Evolutionary conservation across 495 filamentous ascomycete species (phyloP), one percentile per base, ranked within the genome.

Genomic region (Diplogelasinospora grovesii): DNA sequence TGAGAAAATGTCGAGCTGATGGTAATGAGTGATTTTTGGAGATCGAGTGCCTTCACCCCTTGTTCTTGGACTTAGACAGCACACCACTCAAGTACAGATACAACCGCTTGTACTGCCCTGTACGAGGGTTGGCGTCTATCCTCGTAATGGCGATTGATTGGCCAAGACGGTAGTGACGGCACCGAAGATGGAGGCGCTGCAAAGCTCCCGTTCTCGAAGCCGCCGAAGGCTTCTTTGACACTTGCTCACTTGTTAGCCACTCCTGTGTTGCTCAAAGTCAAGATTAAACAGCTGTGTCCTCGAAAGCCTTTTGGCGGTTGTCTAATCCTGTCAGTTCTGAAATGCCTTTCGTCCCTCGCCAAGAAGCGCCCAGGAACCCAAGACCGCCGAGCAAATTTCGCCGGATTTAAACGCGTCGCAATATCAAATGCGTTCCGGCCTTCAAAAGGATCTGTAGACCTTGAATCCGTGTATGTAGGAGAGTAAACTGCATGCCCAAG

Each of bases 291-390:
- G n/a, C n/a, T n/a, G n/a, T n/a, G n/a, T n/a, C n/a, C n/a, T n/a
- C n/a, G 29, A 28, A 18, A 30, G 15, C 39, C 28, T 23, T 27
- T 33, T 19, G 39, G 39, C 9, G 13, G 22, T 22, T 24, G 25
- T 45, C 13, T 22, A 14, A 14, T 10, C 14, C 23, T 32, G 39
- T 9, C 13, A 7, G 9, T 2, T 27, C 26, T 20, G 13, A 13
- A 13, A 19, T n/a, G 21, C 33, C 25, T 27, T 22, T 25, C 25
- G 27, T 41, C n/a, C n/a, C n/a, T n/a, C 31, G 52, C 52, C 52
- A 53, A 55, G 52, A 18, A 39, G 26, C 31, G n/a, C 32, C 22
- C 19, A 41, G 41, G 52, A 55, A 53, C 44, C 49, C 52, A 52
- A 50, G 48, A 23, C 36, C 22, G 47, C 35, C 41, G 35, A 36